Evolutionary conservation across 2,329 filamentous ascomycete genomes (phyloP), one percentile per base, ranked within the genome.

Genomic region (Pseudogymnoascus sp.): DNA sequence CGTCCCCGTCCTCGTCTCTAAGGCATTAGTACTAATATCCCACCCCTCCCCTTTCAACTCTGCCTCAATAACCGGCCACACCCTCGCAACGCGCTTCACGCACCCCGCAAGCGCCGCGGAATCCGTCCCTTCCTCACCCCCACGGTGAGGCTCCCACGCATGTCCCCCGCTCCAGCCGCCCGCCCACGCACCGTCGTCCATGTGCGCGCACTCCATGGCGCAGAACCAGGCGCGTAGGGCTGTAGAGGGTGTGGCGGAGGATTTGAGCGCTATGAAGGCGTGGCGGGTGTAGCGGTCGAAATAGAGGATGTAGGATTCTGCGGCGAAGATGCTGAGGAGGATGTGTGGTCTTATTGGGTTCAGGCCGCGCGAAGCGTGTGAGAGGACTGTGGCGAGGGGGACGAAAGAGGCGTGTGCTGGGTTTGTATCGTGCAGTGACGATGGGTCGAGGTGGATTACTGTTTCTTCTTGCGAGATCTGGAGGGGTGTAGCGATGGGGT

Each of bases 1-100:
- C 62, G 71, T 70, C 10, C 83, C 85, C 57, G 82, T 77, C 64
- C 76, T 79, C 16, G 87, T 91, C 77, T 92, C 88, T 68, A 93
- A 76, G 5, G 85, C 86, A 40, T 80, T 80, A 61, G 79, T 79
- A 63, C 84, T 77, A 57, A 89, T 68, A 74, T 92, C 83, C 89
- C 89, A 93, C 0, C 88, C 88, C 34, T 70, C 76, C 36, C 73
- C 72, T 64, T 68, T 73, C 62, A 78, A 75, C 69, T 78, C 75
- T 2, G 75, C 72, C 63, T 67, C 63, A 1, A 68, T 36, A 0
- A 62, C 31, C 4, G 4, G 21, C 62, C 45, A 37, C 11, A 42
- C 16, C 11, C 12, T 36, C 18, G 5, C 10, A 10, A 40, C 37
- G 11, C 8, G 6, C 12, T n/a, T 23, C 23, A 39, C 23, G 11